phyloP scores from a whole-genome alignment of 768 basidiomycete genomes.

The Hirschioporus abietinus region DNA sequence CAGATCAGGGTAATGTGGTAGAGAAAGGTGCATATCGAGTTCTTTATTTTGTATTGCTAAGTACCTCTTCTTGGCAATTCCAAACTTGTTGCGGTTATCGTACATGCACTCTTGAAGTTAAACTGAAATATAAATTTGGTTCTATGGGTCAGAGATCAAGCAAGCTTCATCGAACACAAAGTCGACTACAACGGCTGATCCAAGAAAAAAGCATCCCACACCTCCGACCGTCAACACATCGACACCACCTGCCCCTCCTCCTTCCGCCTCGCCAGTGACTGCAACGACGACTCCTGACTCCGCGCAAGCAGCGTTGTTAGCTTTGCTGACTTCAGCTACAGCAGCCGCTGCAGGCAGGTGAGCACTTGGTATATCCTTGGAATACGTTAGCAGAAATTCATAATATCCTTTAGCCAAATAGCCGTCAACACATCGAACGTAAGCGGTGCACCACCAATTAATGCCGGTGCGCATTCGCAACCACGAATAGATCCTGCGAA shows the following conservation, averaged over 20 bases:
- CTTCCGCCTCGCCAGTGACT: conserved; percentile 21
- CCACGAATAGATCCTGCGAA: conserved; percentile 47
- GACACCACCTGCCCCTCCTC: conserved; percentile 27
- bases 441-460: neutral
- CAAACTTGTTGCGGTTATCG: conserved; percentile 38
- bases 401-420: conserved; percentile 47
- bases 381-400: neutral
- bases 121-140: conserved; percentile 55
- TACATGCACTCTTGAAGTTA: conserved; percentile 33
- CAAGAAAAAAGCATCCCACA: conserved; percentile 14
- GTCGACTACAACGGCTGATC: conserved; percentile 17
- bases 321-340: conserved; percentile 64
- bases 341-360: conserved; percentile 38
- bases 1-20: conserved; percentile 59
- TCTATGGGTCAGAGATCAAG: conserved; percentile 48
- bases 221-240: conserved; percentile 18
- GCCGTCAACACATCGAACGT: conserved; percentile 39
- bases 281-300: conserved; percentile 21
- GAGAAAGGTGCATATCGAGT: conserved; percentile 87
- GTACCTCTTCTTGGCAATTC: conserved; percentile 70
- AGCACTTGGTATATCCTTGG: conserved; percentile 19
- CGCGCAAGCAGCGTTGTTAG: conserved; percentile 62
- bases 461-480: conserved; percentile 14
- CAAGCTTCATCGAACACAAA: conserved; percentile 25
- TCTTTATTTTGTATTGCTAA: conserved; percentile 68